These are phyloP conservation scores for Pittosporum tobira DNA, from an alignment of 129 eudicot species.

Conservation along the genomic window DNA sequence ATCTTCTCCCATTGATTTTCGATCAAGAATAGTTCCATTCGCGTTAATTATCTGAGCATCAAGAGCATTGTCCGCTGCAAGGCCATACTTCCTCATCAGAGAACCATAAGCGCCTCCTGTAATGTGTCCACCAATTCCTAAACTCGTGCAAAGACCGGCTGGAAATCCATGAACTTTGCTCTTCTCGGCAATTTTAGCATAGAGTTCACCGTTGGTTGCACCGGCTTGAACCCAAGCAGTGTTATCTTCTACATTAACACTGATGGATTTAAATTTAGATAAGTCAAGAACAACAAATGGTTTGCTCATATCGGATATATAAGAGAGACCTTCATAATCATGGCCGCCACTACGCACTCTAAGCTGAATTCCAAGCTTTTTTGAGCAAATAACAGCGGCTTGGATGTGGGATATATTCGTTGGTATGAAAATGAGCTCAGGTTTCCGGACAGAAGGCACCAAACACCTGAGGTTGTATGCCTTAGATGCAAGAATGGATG, in stretches of 20 bases:
- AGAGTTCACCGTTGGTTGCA: too few species aligned
- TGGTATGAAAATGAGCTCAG: conserved; percentile 9
- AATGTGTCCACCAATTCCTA: conserved; percentile 6
- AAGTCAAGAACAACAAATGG: conserved; percentile 3
- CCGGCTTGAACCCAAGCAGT: too few species aligned
- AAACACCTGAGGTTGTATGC: conserved; percentile 8
- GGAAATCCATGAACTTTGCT: conserved; percentile 9
- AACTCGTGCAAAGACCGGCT: conserved; percentile 7
- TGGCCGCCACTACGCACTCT: too few species aligned
- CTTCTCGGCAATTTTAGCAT: conserved; percentile 4
- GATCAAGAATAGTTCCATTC: too few species aligned
- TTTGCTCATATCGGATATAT: neutral
- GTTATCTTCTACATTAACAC: too few species aligned
- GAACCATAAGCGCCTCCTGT: too few species aligned
- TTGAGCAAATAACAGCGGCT: too few species aligned
- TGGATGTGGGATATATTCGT: neutral
- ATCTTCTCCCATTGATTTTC: too few species aligned
- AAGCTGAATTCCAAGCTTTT: too few species aligned
- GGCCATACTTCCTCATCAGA: too few species aligned
- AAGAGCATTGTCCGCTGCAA: too few species aligned
- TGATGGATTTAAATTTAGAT: too few species aligned
- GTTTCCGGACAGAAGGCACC: conserved; percentile 5
- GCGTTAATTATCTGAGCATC: neutral
- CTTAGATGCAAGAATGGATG: neutral
- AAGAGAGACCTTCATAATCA: conserved; percentile 12